phyloP scores from a whole-genome alignment of 148 eudicot species.

The Salicornia ramosissima region DNA sequence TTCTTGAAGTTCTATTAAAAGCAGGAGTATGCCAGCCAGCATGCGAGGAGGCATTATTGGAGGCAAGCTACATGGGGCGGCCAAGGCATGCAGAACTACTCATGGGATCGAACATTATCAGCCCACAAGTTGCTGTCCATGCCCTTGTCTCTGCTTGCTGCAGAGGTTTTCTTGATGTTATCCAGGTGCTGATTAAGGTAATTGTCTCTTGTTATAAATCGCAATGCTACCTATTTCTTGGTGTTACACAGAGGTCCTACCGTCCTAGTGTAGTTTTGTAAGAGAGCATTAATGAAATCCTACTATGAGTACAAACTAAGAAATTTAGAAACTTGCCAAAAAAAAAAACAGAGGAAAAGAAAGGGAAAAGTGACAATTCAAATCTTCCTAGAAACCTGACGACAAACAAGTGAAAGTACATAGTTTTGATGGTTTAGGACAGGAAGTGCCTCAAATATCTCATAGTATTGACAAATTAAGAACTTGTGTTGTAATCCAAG shows the following conservation, averaged over 20 bases:
- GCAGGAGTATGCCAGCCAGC: slow-evolving; percentile 48
- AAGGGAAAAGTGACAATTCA: too few relatives aligned
- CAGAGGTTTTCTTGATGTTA: slow-evolving; percentile 63
- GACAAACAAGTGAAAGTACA: too few relatives aligned
- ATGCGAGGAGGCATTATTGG: slow-evolving; percentile 69
- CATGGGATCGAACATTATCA: slow-evolving; percentile 50
- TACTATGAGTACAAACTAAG: not conserved
- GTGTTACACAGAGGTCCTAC: not conserved
- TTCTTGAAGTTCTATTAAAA: slow-evolving; percentile 49
- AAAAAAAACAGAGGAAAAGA: too few relatives aligned
- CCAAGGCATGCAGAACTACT: slow-evolving; percentile 54
- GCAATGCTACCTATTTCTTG: not conserved
- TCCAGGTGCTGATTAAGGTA: slow-evolving; percentile 63
- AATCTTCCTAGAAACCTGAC: not conserved
- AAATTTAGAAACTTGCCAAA: not conserved
- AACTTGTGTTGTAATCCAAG: not conserved
- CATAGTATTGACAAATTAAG: not conserved
- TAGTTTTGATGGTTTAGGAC: not conserved
- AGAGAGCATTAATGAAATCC: not conserved
- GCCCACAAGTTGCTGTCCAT: slow-evolving; percentile 55
- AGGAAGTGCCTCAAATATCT: too few relatives aligned
- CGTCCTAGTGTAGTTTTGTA: slow-evolving; percentile 24
- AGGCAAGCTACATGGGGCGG: slow-evolving; percentile 55
- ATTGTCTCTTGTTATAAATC: not conserved
- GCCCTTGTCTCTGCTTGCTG: slow-evolving; percentile 64